Base-by-base conservation (phyloP, 2,329 filamentous ascomycete genomes). In the Cladosporium sp. region DNA sequence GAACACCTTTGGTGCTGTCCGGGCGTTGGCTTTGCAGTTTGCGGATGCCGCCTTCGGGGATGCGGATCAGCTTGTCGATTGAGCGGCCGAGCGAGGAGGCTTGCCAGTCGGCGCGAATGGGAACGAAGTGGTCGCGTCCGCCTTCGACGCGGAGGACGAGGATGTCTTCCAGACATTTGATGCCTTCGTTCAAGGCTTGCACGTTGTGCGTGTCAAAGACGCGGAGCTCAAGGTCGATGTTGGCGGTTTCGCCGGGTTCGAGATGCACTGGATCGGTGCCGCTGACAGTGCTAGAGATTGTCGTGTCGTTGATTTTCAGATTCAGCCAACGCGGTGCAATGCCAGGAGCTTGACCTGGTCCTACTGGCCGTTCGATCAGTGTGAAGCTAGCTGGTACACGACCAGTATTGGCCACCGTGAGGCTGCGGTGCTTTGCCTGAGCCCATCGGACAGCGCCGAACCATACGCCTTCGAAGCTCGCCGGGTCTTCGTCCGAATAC, bases 351-450 rank as follows among this genome's bases (percentile, higher is more conserved):
- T 78, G 76, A 24, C 78, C 80, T 41, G 83, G 81, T 0, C 81
- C 80, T 2, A 80, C 78, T 2, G 91, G 89, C 68, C 88, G 88
- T 66, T 92, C 90, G 0, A 93, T 87, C 75, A 99, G 96, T 1
- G 85, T 86, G 73, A 97, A 90, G 0, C 84, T 91, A 0, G 95
- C 93, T 2, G 88, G 79, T 0, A 96, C 92, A 32, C 92, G 86
- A 2, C 95, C 90, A 0, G 95, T 99, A 72, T 99, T 99, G 30
- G 95, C 95, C 65, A 99, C 87, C 0, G 93, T 98, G 52, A 98
- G 77, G 3, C 84, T 86, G 4, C 89, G 85, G 10, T 82, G 84
- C 71, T 90, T 87, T 8, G 83, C 86, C 67, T 90, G 86, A 47
- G 90, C 83, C 73, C 90, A 96, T 2, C 85, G 82, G 1, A 97